These are phyloP conservation scores for Zarea fungicola DNA, from an alignment of 2,329 filamentous ascomycete species.

Conservation along the genomic window DNA sequence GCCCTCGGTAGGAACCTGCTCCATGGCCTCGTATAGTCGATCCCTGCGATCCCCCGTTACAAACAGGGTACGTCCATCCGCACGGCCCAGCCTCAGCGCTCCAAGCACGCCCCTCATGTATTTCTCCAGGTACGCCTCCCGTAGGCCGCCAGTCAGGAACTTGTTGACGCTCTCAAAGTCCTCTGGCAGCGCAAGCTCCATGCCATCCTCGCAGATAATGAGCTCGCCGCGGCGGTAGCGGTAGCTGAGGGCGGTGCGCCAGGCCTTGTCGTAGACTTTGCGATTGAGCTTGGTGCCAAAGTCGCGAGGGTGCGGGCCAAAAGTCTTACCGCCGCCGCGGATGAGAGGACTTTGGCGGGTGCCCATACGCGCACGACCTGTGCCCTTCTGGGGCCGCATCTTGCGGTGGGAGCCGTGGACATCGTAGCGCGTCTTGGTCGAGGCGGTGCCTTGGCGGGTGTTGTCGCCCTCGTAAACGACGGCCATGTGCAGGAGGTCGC, in stretches of 20 bases:
- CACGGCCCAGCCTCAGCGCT: constrained; percentile 63
- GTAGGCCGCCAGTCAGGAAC: constrained; percentile 42
- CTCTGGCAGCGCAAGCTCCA: constrained; percentile 57
- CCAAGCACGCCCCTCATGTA: constrained; percentile 65
- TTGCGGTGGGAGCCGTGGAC: constrained; percentile 81
- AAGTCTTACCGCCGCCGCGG: constrained; percentile 78
- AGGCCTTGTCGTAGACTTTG: constrained; percentile 94
- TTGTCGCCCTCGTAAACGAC: constrained; percentile 89
- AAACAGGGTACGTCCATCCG: constrained; percentile 66
- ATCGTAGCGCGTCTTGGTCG: constrained; percentile 73
- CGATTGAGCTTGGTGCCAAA: constrained; percentile 77
- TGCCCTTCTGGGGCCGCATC: constrained; percentile 80
- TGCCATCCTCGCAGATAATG: constrained; percentile 73
- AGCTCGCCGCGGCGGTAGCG: constrained; percentile 84
- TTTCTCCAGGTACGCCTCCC: constrained; percentile 53
- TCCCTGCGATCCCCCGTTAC: constrained; percentile 59
- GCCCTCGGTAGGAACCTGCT: constrained; percentile 59
- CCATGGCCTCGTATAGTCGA: constrained; percentile 62
- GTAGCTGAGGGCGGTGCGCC: constrained; percentile 90
- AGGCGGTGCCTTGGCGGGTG: constrained; percentile 81
- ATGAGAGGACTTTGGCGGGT: constrained; percentile 76
- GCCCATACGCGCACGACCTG: constrained; percentile 72
- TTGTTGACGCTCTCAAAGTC: constrained; percentile 42
- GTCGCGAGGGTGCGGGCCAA: constrained; percentile 88
- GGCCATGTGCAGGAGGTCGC: constrained; percentile 88